Conservation (phyloP, 768 basidiomycete genomes). For the Dioszegia aurantiaca region DNA sequence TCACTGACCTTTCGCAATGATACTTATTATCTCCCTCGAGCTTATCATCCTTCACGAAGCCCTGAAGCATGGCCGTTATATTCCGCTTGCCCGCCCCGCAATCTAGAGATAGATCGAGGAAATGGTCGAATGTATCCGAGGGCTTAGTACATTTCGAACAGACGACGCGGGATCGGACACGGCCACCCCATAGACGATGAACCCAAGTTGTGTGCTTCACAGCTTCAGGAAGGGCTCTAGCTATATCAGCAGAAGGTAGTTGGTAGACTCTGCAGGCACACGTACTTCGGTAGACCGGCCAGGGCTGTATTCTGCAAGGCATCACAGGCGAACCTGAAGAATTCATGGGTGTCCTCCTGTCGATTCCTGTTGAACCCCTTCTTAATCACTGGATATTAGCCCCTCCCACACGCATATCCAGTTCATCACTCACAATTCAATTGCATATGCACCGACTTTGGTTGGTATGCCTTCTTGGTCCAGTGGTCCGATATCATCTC, state of each 20-base stretch:
- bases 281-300: conserved; percentile 69
- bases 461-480: conserved; percentile 60
- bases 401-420: too few relatives aligned
- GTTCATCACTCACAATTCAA: conserved; percentile 69
- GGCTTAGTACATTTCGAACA: conserved; percentile 77
- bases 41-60: conserved; percentile 73
- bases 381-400: conserved; percentile 66
- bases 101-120: conserved; percentile 90
- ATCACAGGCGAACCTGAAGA: conserved; percentile 89
- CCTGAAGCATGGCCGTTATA: conserved; percentile 33
- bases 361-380: conserved; percentile 85
- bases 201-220: conserved; percentile 84
- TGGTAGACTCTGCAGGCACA: conserved; percentile 31
- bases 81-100: conserved; percentile 67
- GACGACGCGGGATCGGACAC: conserved; percentile 81
- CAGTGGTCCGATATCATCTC: conserved; percentile 59
- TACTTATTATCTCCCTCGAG: conserved; percentile 92
- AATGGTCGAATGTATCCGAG: conserved; percentile 94
- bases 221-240: conserved; percentile 45
- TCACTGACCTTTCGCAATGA: conserved; percentile 90
- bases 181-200: conserved; percentile 89
- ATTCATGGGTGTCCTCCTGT: conserved; percentile 98
- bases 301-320: conserved; percentile 81
- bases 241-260: not conserved
- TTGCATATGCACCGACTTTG: conserved; percentile 64